Percentiles rank a stretch among this genome's conserved stretches.
These are phyloP conservation scores for Trichoderma oligosporum DNA, from an alignment of 2,329 filamentous ascomycete genomes.

Conservation along the genomic window DNA sequence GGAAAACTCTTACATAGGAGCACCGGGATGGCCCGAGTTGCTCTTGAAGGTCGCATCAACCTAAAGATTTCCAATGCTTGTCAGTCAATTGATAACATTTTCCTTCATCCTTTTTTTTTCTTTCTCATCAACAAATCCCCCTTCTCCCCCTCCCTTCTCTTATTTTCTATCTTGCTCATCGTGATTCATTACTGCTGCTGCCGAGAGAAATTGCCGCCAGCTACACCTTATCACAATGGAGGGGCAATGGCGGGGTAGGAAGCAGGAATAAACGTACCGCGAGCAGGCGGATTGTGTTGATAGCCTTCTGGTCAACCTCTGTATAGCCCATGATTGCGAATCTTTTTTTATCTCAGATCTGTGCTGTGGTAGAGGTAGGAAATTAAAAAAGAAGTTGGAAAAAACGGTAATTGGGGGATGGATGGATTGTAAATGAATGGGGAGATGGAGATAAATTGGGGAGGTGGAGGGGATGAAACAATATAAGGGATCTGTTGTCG, in stretches of 20 bases:
- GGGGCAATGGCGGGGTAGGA: conserved; percentile 34
- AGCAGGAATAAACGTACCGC: conserved; percentile 64
- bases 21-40: conserved; percentile 98
- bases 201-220: not conserved
- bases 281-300: conserved; percentile 97
- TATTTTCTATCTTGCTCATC: not conserved
- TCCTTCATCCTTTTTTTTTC: not conserved
- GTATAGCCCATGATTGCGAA: conserved; percentile 75
- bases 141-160: not conserved
- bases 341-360: conserved; percentile 23
- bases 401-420: conserved; percentile 14
- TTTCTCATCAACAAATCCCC: not conserved
- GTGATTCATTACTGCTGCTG: too few relatives aligned
- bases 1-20: conserved; percentile 73
- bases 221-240: conserved; percentile 27
- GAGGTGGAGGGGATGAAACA: conserved; percentile 15
- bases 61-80: conserved; percentile 45
- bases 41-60: conserved; percentile 95
- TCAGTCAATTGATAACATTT: conserved; percentile 26
- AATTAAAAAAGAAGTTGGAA: conserved; percentile 9
- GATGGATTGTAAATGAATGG: conserved; percentile 23
- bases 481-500: conserved; percentile 27
- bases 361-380: conserved; percentile 22
- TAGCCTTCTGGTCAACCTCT: conserved; percentile 82
- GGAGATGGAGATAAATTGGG: conserved; percentile 28